Percentiles rank a stretch among this genome's conserved stretches.
Conservation (phyloP, 345 rosid genomes). For the Syzygium aqueum region DNA sequence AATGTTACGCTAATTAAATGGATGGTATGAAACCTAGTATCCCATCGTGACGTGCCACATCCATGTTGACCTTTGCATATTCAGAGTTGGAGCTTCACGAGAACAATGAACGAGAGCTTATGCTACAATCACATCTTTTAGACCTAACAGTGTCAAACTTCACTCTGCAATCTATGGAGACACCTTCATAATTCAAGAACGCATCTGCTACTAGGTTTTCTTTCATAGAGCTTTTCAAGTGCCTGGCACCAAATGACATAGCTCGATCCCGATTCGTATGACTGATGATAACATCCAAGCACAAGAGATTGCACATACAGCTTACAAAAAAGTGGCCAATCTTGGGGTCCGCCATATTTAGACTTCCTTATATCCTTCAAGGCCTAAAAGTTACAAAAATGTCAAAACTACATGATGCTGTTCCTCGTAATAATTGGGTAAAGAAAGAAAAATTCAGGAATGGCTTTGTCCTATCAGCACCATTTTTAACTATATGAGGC, state of each 20-base stretch:
- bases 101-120: not conserved
- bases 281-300: not conserved
- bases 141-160: not conserved
- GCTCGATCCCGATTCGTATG: not conserved
- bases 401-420: not conserved
- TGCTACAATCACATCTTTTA: not conserved
- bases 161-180: not conserved
- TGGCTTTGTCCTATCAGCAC: not conserved
- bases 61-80: not conserved
- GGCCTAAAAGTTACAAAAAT: not conserved
- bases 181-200: not conserved
- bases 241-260: not conserved
- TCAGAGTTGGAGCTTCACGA: not conserved
- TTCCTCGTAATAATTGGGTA: not conserved
- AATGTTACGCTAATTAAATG: not conserved
- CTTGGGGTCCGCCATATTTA: not conserved
- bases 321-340: not conserved
- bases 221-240: not conserved
- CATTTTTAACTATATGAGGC: not conserved
- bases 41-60: not conserved
- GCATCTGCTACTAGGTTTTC: not conserved
- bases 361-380: not conserved
- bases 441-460: not conserved
- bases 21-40: not conserved
- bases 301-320: not conserved